Base-by-base conservation (phyloP, 192 early-diverging fungal genomes). In the Mortierella alpina region DNA sequence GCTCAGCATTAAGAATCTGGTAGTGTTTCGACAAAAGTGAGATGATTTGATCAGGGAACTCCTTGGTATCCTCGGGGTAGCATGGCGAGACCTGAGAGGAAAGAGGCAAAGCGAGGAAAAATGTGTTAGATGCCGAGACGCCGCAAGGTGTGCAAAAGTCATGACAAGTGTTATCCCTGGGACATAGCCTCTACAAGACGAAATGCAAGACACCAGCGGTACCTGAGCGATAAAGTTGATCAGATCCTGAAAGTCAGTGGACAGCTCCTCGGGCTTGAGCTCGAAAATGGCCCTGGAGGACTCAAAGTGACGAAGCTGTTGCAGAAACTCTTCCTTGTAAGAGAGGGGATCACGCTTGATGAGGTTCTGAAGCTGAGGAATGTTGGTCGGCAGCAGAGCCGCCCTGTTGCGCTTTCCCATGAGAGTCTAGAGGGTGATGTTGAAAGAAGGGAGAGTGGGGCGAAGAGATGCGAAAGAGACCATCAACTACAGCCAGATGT, bases 351-450 rank as follows among this genome's bases (percentile, higher is more conserved):
- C 98, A 42, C 98, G 88, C 84, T 97, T 97, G 83, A 99, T 96
- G 56, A 97, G 89, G 84, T 99, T 99, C 86, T 99, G 98, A 67
- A 99, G 89, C 86, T 99, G 97, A 46, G 98, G 95, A 67, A 99
- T 90, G 90, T 99, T 95, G 18, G 75, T 90, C 13, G 90, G 85
- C 63, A 92, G 74, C 58, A 88, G 68, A n/a, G 87, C 84, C 31
- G 88, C 86, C 82, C 89, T 82, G 68, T 91, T 88, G 42, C 90
- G 80, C 73, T 85, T 88, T 44, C 86, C 91, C 91, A 92, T 92
- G 71, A 31, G 31, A 31, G 31, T 31, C 31, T 31, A 31, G 31
- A 31, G 3, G 31, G 31, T 31, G 31, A 31, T 31, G 31, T 31
- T 31, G 31, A 31, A 31, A 31, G 31, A 3, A 31, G 3, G 31